Base-by-base conservation (phyloP, 371 early-diverging fungal species). In the Mortierella sp. region DNA sequence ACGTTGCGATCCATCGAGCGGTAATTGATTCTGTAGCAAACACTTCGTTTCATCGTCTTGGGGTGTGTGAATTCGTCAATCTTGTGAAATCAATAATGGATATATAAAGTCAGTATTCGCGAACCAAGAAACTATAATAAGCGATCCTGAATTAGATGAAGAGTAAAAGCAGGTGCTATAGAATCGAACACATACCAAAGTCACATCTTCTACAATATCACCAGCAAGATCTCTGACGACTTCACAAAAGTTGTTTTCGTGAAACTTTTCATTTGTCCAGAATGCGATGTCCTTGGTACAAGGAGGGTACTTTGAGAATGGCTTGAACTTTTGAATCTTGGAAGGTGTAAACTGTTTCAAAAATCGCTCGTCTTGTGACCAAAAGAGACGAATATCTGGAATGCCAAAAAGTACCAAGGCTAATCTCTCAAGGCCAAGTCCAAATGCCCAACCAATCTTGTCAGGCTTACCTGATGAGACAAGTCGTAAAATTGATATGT, bases 321-420 rank as follows among this genome's bases (percentile, higher is more conserved):
- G 91, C 62, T 88, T 80, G 84, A 96, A 97, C 78, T 91, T 89
- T 64, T 74, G 69, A 53, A 90, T 89, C 42, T 86, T 78, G 15
- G 90, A 91, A 0, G 90, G 86, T 40, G 83, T 78, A 76, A 99
- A 99, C 86, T 98, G 98, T 31, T 82, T 78, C 34, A 94, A 70
- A 85, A 99, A 98, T 7, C 98, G 90, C n/a, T 85, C 82, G 77
- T 99, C 99, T 64, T 88, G 84, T 23, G 92, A 91, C 99, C 99
- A 99, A 82, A 99, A 99, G 55, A 98, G 87, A 13, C 99, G 92
- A 61, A 99, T 99, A 80, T 99, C 99, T 0, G 96, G 97, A 43
- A 99, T 95, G 66, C 91, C 93, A 84, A 96, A 97, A 70, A 98
- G 84, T 1, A 97, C 94, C 97, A 99, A 96, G 0, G 98, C 97